Evolutionary conservation across 179 eudicot species (phyloP).

Genomic region (Silene vulgaris): DNA sequence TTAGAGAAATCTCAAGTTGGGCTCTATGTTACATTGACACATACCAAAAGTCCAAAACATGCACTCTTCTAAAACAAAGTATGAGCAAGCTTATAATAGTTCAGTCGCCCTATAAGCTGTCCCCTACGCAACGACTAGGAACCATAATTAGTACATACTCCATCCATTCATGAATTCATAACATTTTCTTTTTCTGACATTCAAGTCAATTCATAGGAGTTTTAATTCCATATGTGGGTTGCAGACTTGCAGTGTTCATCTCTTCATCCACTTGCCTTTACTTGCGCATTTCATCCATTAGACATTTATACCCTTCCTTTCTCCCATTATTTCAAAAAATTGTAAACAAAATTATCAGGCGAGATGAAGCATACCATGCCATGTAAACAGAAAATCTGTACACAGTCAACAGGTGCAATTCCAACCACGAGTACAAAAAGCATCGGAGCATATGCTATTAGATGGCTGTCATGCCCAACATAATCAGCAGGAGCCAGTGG

Average conservation of each 20-base stretch:
- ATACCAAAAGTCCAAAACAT: background rate
- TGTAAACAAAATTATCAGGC: background rate
- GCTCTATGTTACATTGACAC: background rate
- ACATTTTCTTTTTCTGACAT: no score
- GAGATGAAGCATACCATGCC: constrained; percentile 65
- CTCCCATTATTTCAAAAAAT: background rate
- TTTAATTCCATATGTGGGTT: no score
- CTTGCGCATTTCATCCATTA: no score
- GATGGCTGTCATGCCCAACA: constrained; percentile 60
- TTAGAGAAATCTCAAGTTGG: background rate
- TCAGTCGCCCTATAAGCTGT: no score
- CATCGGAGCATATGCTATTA: constrained; percentile 78
- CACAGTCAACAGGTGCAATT: constrained; percentile 80
- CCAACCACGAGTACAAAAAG: constrained; percentile 78
- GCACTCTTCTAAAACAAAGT: background rate
- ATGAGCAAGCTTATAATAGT: no score
- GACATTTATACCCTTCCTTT: no score
- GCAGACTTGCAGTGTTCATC: background rate
- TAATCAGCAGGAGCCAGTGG: constrained; percentile 65
- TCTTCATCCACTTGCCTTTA: background rate
- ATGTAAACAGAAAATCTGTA: constrained; percentile 88
- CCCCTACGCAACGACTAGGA: no score
- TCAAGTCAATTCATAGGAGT: no score
- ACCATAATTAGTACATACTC: no score
- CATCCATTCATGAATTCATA: no score